These are phyloP conservation scores for Arabidopsis hybrid DNA, from an alignment of 441 rosid genomes.

Conservation along the genomic window DNA sequence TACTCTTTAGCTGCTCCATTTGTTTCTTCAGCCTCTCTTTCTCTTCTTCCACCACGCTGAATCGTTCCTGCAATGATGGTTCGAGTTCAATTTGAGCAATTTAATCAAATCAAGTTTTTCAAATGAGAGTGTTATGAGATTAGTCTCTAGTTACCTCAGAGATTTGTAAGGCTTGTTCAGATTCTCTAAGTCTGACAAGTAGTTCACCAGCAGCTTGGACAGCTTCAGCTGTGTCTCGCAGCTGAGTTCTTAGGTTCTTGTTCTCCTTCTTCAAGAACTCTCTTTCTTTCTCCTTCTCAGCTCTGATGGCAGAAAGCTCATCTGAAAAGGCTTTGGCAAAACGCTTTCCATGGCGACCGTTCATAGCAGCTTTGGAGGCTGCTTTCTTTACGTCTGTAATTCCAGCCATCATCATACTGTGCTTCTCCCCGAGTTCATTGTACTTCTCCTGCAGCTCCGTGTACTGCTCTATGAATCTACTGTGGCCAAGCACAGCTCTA, in stretches of 20 bases:
- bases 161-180: slow-evolving; percentile 76
- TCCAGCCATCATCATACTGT: slow-evolving; percentile 78
- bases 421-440: slow-evolving; percentile 71
- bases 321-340: slow-evolving; percentile 79
- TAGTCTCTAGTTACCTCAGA: slow-evolving; percentile 67
- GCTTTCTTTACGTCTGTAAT: slow-evolving; percentile 84
- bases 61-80: slow-evolving; percentile 65
- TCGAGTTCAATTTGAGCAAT: slow-evolving; percentile 7
- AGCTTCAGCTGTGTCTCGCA: slow-evolving; percentile 93
- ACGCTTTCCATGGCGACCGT: slow-evolving; percentile 72
- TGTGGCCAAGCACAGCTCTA: slow-evolving; percentile 89
- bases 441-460: slow-evolving; percentile 85
- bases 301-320: slow-evolving; percentile 78
- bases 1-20: slow-evolving; percentile 80
- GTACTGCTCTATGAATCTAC: slow-evolving; percentile 92
- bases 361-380: slow-evolving; percentile 78
- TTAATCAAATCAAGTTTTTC: slow-evolving; percentile 3
- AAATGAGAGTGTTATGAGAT: not conserved
- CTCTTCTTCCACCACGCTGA: slow-evolving; percentile 57
- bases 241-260: slow-evolving; percentile 74
- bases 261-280: slow-evolving; percentile 80
- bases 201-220: slow-evolving; percentile 99
- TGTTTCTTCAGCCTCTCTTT: slow-evolving; percentile 83
- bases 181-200: slow-evolving; percentile 84
- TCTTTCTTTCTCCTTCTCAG: slow-evolving; percentile 82